Percentiles rank a stretch among this genome's conserved stretches.
Evolutionary conservation across 2,329 filamentous ascomycete genomes (phyloP).

Genomic region (Dothideomycetes sp.): DNA sequence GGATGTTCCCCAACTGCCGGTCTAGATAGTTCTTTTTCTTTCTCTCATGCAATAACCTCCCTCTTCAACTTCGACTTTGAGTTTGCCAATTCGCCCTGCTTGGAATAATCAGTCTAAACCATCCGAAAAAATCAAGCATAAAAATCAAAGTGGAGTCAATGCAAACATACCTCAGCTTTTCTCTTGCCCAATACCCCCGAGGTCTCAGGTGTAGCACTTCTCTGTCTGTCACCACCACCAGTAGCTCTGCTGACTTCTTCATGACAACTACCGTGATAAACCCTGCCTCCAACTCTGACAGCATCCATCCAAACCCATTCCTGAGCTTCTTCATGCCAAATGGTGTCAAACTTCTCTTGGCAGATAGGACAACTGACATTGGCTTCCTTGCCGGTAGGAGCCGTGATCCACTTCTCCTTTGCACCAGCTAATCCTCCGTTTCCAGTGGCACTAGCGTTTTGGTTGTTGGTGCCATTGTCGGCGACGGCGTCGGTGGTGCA

Average conservation of each 20-base stretch:
- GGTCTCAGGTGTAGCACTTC: conserved; percentile 28
- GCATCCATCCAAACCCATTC: conserved; percentile 98
- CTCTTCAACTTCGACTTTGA: conserved; percentile 8
- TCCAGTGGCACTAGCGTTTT: conserved; percentile 18
- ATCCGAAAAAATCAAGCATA: neutral
- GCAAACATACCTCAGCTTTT: conserved; percentile 25
- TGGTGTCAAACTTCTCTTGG: conserved; percentile 86
- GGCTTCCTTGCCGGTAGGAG: conserved; percentile 56
- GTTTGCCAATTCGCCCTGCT: conserved; percentile 5
- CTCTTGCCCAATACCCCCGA: conserved; percentile 22
- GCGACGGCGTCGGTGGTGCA: conserved; percentile 32
- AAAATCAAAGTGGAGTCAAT: too few species aligned
- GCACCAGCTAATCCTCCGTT: conserved; percentile 42
- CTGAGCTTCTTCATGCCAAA: conserved; percentile 85
- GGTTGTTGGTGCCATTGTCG: conserved; percentile 32
- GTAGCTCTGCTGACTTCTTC: conserved; percentile 41
- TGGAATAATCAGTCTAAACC: neutral
- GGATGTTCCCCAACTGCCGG: too few species aligned
- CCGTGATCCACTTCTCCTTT: conserved; percentile 64
- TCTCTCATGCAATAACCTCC: conserved; percentile 6
- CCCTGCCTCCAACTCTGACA: conserved; percentile 62
- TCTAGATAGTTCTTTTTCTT: too few species aligned
- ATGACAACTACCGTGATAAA: conserved; percentile 89
- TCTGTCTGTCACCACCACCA: conserved; percentile 18
- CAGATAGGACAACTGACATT: conserved; percentile 86